phyloP scores from a whole-genome alignment of 331 rosid genomes.

The Malus hybrid region DNA sequence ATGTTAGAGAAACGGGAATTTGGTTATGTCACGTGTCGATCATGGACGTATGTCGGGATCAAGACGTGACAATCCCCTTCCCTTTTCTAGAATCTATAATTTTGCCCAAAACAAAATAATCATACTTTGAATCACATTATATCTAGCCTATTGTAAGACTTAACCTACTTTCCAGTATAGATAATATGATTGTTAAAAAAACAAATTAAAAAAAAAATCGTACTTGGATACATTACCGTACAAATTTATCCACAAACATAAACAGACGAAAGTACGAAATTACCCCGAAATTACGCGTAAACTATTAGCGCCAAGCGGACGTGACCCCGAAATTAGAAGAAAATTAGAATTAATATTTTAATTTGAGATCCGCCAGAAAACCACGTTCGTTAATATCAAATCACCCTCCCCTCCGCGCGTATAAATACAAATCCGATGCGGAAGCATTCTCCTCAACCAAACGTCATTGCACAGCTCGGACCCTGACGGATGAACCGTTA shows the following conservation, averaged over 20 bases:
- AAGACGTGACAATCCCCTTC: too few species aligned
- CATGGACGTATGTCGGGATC: too few species aligned
- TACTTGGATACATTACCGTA: background rate
- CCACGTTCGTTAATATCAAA: background rate
- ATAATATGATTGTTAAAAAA: background rate
- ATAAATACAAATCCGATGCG: background rate
- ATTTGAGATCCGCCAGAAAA: background rate
- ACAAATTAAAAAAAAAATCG: background rate
- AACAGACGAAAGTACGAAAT: constrained; percentile 43
- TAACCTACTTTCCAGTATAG: too few species aligned
- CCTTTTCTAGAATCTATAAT: too few species aligned
- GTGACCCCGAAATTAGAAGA: background rate
- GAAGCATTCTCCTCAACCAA: too few species aligned
- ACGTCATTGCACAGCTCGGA: too few species aligned
- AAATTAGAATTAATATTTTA: background rate
- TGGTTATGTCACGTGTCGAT: too few species aligned
- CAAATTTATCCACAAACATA: constrained; percentile 8
- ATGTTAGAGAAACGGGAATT: too few species aligned
- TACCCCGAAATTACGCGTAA: constrained; percentile 28
- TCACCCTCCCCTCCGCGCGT: background rate
- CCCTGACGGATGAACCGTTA: too few species aligned
- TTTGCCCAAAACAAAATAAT: too few species aligned
- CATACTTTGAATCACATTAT: too few species aligned
- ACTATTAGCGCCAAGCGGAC: constrained; percentile 1
- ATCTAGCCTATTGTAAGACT: rapidly evolving